phyloP scores from a whole-genome alignment of 208 protist species.

The Trypanosoma conorhini region DNA sequence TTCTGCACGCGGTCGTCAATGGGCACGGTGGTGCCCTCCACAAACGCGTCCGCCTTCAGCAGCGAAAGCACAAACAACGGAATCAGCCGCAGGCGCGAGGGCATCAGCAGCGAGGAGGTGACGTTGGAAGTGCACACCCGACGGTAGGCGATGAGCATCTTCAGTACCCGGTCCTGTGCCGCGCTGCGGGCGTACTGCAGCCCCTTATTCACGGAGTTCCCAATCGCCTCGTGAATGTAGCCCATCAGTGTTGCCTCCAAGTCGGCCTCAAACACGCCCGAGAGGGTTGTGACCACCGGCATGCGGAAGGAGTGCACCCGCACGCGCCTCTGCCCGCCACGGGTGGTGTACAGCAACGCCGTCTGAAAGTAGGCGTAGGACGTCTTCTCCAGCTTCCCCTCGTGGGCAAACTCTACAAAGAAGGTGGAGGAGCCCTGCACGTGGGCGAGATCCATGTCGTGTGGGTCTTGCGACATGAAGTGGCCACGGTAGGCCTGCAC shows the following conservation, averaged over 20 bases:
- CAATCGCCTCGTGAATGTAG: constrained; percentile 53
- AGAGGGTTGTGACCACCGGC: constrained; percentile 48
- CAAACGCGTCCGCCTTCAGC: constrained; percentile 81
- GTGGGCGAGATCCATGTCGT: constrained; percentile 91
- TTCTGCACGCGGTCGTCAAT: constrained; percentile 83
- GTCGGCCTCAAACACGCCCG: constrained; percentile 79
- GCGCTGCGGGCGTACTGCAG: constrained; percentile 48
- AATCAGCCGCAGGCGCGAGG: constrained; percentile 91
- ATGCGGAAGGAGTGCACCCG: constrained; percentile 85
- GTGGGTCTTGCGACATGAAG: constrained; percentile 73
- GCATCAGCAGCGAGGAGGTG: constrained; percentile 84
- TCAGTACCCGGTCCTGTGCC: constrained; percentile 54
- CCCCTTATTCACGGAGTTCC: constrained; percentile 81
- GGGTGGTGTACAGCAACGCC: constrained; percentile 94
- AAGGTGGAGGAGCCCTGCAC: constrained; percentile 80
- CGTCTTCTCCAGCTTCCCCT: constrained; percentile 70
- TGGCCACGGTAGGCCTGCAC: constrained; percentile 88
- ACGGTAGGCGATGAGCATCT: constrained; percentile 83
- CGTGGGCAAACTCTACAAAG: constrained; percentile 92
- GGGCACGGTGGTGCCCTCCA: constrained; percentile 65
- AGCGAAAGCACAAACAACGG: constrained; percentile 87
- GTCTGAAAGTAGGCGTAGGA: constrained; percentile 85
- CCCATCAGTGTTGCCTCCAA: constrained; percentile 79
- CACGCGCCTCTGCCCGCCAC: constrained; percentile 82
- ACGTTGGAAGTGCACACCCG: constrained; percentile 52